Conservation (phyloP, 2,329 filamentous ascomycete species). For the Calonectria honghensis region DNA sequence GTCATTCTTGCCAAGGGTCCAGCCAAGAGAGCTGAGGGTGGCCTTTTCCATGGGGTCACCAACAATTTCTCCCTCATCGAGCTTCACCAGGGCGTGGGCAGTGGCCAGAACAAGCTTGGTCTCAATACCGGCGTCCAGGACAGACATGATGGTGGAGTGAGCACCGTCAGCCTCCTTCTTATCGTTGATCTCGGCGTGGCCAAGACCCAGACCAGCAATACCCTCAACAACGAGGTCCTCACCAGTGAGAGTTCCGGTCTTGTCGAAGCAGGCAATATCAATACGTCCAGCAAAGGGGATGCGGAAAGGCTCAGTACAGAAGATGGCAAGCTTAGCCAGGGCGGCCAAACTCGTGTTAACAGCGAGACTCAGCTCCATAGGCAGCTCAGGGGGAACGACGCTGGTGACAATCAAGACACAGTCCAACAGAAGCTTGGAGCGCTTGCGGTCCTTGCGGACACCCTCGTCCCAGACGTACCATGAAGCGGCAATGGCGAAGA, state of each 20-base stretch:
- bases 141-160: constrained; percentile 84
- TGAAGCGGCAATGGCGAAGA: constrained; percentile 97
- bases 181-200: constrained; percentile 78
- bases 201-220: constrained; percentile 90
- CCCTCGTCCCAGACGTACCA: constrained; percentile 99
- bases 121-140: constrained; percentile 82
- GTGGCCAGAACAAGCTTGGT: constrained; percentile 96
- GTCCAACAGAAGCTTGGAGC: constrained; percentile 96
- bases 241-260: constrained; percentile 96
- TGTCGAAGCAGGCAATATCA: constrained; percentile 98
- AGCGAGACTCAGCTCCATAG: constrained; percentile 97
- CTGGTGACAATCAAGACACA: constrained; percentile 98
- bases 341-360: constrained; percentile 98
- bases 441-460: constrained; percentile 94
- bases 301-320: constrained; percentile 98
- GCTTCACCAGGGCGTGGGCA: constrained; percentile 94
- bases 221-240: constrained; percentile 98
- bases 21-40: constrained; percentile 90
- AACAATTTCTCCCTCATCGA: constrained; percentile 97
- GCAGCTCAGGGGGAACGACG: constrained; percentile 97
- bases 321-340: constrained; percentile 95
- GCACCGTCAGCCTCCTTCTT: constrained; percentile 85
- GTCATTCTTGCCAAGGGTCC: constrained; percentile 94
- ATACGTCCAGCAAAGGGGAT: constrained; percentile 97
- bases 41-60: constrained; percentile 99